phyloP scores from a whole-genome alignment of 2,329 filamentous ascomycete genomes.

The Clonostachys rosea region DNA sequence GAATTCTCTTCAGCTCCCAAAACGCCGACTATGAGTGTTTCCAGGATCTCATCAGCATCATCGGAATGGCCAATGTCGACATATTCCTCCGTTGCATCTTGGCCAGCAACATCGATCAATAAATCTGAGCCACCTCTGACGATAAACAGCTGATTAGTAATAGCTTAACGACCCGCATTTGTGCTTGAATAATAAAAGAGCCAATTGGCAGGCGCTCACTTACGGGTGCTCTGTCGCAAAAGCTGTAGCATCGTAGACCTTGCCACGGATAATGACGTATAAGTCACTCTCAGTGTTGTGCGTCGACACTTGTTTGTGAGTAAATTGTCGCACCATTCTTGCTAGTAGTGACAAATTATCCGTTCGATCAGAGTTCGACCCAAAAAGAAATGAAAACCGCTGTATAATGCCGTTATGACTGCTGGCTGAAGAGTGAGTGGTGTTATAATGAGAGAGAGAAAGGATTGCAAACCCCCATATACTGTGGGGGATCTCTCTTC shows the following conservation, averaged over 20 bases:
- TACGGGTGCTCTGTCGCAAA: constrained; percentile 91
- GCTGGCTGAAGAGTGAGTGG: too few relatives aligned
- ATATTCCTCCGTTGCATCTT: background rate
- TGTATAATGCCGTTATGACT: too few relatives aligned
- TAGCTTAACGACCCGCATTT: too few relatives aligned
- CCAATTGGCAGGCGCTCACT: constrained; percentile 19
- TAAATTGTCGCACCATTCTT: constrained; percentile 40
- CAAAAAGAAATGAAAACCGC: too few relatives aligned
- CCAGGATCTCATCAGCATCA: background rate
- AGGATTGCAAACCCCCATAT: too few relatives aligned
- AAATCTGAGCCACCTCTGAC: background rate
- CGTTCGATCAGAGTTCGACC: too few relatives aligned
- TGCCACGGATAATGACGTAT: constrained; percentile 82
- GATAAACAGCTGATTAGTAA: background rate
- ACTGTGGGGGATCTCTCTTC: too few relatives aligned
- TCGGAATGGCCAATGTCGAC: background rate
- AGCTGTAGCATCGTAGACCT: constrained; percentile 76
- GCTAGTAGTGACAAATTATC: too few relatives aligned
- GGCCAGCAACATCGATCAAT: background rate
- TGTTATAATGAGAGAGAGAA: too few relatives aligned
- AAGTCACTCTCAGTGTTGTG: constrained; percentile 86
- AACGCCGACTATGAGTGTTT: background rate
- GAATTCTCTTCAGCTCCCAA: background rate
- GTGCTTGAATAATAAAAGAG: background rate
- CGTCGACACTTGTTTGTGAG: constrained; percentile 66